These are phyloP conservation scores for Euphorbia celastroides DNA, from an alignment of 441 rosid species.

Conservation along the genomic window DNA sequence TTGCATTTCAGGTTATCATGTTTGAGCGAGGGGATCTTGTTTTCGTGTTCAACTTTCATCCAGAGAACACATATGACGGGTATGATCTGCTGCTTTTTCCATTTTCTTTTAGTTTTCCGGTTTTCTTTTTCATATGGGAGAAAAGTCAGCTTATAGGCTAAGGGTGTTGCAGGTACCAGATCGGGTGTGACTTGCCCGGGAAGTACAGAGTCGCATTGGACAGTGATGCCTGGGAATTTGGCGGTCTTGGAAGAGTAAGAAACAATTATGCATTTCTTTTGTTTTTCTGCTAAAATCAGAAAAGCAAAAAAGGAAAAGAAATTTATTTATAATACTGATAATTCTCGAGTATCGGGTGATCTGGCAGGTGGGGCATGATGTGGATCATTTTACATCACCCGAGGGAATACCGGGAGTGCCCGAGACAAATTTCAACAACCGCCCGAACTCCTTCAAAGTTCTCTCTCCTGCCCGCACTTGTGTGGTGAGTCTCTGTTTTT, in stretches of 20 bases:
- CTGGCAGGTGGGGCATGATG: slow-evolving; percentile 61
- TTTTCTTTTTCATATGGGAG: background rate
- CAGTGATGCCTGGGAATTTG: slow-evolving; percentile 67
- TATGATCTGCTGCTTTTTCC: slow-evolving; percentile 21
- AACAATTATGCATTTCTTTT: slow-evolving; percentile 13
- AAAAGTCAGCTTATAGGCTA: slow-evolving; percentile 1
- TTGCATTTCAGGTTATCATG: slow-evolving; percentile 58
- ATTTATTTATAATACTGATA: too few species aligned
- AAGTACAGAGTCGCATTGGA: slow-evolving; percentile 74
- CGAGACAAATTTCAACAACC: slow-evolving; percentile 78
- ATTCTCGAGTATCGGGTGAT: background rate
- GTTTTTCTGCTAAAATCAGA: background rate
- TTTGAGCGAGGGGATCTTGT: slow-evolving; percentile 79
- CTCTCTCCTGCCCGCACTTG: slow-evolving; percentile 66
- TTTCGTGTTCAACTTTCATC: slow-evolving; percentile 79
- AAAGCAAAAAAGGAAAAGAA: background rate
- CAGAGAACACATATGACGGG: slow-evolving; percentile 68
- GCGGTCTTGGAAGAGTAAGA: slow-evolving; percentile 76
- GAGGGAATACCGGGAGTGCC: slow-evolving; percentile 80
- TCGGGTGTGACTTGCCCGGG: slow-evolving; percentile 82
- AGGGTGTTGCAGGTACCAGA: slow-evolving; percentile 73
- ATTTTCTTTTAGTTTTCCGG: background rate
- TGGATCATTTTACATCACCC: slow-evolving; percentile 67
- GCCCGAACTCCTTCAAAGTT: slow-evolving; percentile 74
- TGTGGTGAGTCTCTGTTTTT: slow-evolving; percentile 39